Base-by-base conservation (phyloP, 1,139 yeast species). In the Ogataea hybrid region DNA sequence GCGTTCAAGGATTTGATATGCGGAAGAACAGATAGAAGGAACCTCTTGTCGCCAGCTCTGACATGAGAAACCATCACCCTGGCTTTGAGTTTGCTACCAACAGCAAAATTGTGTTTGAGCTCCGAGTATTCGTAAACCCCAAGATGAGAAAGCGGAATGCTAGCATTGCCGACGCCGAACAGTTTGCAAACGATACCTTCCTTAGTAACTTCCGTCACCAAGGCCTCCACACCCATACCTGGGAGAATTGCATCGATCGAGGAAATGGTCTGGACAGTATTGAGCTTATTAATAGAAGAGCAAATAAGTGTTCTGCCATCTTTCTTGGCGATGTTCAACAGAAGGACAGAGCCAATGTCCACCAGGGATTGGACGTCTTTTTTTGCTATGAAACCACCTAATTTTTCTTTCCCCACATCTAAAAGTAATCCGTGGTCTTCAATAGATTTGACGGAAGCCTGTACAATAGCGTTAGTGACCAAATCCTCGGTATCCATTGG, bases 341-440 rank as follows among this genome's bases (percentile, higher is more conserved):
- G 67, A 12, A 83, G 53, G 4, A 83, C 87, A 32, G 71, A 60
- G 8, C 77, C 77, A 17, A 54, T 50, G 9, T 40, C 43, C 23
- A 52, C 56, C 16, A 63, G 56, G 35, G 57, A 56, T 10, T 58
- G 53, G 40, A 75, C 63, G 48, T 83, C 90, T 54, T 82, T 84
- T 55, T 79, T 81, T 3, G 95, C 77, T 45, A 92, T 70, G 64
- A 92, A 92, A 1, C 95, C 97, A 16, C 79, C 65, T 12, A 74
- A 47, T 4, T 62, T 59, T 11, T 70, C 64, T 41, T 72, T 67
- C 18, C 97, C 97, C 22, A 85, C 64, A 54, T 82, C 84, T 39
- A 90, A 66, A 45, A 87, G 77, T 12, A 81, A 74, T 64, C 98
- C 98, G 59, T 87, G 96, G 58, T 92, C 98, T 70, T 92, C 97